Evolutionary conservation across 2,329 filamentous ascomycete genomes (phyloP).

Genomic region (Thielaviopsis musarum): DNA sequence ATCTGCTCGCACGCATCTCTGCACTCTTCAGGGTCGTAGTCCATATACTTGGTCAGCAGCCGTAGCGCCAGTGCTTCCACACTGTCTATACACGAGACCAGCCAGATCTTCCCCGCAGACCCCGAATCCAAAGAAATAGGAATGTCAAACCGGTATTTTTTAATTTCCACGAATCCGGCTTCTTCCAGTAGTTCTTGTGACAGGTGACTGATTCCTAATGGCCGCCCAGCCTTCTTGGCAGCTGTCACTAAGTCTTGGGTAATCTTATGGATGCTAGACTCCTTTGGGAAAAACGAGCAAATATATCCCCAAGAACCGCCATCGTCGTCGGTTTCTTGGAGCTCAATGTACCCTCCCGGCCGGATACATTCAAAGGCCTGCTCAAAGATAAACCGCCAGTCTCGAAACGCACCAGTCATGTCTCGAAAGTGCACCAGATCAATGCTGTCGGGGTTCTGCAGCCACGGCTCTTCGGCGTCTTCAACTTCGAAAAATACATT

Average conservation of each 20-base stretch:
- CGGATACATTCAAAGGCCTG: conserved; percentile 35
- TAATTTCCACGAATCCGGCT: conserved; percentile 35
- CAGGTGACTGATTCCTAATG: conserved; percentile 28
- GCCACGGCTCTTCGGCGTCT: conserved; percentile 41
- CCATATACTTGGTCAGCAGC: conserved; percentile 34
- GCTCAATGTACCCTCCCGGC: conserved; percentile 40
- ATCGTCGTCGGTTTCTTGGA: conserved; percentile 35
- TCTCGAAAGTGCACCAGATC: conserved; percentile 41
- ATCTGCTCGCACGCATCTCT: conserved; percentile 29
- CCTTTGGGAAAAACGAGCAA: conserved; percentile 24
- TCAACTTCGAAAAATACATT: conserved; percentile 45
- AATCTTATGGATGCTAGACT: conserved; percentile 28
- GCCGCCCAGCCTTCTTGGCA: conserved; percentile 27
- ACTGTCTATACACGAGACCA: conserved; percentile 33
- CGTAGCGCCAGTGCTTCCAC: conserved; percentile 33
- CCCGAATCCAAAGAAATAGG: conserved; percentile 29
- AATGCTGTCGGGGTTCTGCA: conserved; percentile 32
- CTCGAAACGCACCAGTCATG: conserved; percentile 37
- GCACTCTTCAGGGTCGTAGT: conserved; percentile 33
- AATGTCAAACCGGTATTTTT: conserved; percentile 29
- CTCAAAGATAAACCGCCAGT: conserved; percentile 38
- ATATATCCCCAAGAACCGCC: conserved; percentile 18
- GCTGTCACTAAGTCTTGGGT: conserved; percentile 26
- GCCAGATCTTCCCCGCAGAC: conserved; percentile 35
- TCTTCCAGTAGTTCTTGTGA: conserved; percentile 28